Evolutionary conservation across 805 yeast genomes (phyloP).

Genomic region (Ogataea zsoltii): DNA sequence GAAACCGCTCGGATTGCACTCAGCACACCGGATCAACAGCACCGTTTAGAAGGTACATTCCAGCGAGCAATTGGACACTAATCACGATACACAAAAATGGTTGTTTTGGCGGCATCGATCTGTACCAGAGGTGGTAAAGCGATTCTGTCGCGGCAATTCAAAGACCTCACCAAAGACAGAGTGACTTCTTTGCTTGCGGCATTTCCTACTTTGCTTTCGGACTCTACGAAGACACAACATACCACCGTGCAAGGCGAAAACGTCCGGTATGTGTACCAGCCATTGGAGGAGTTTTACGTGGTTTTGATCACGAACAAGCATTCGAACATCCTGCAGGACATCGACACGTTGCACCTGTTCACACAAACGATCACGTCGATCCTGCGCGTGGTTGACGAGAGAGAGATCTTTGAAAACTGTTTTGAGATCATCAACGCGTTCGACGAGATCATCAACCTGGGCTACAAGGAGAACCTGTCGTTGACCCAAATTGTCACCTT

Average conservation of each 20-base stretch:
- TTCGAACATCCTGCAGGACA: conserved; percentile 91
- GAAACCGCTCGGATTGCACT: too few relatives aligned
- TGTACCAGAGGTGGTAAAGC: conserved; percentile 94
- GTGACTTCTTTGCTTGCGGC: conserved; percentile 83
- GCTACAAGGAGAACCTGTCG: conserved; percentile 85
- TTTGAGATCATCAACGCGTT: conserved; percentile 90
- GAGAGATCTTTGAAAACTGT: conserved; percentile 79
- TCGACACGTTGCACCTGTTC: conserved; percentile 85
- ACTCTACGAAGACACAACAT: conserved; percentile 71
- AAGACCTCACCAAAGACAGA: conserved; percentile 79
- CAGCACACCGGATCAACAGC: too few relatives aligned
- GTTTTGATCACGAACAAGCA: conserved; percentile 88
- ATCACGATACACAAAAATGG: conserved; percentile 42
- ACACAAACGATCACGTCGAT: conserved; percentile 77
- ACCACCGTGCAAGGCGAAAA: conserved; percentile 92
- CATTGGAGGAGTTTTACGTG: conserved; percentile 89
- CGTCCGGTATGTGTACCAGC: conserved; percentile 93
- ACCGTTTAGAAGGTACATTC: not conserved
- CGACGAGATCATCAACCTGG: conserved; percentile 89
- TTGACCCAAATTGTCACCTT: conserved; percentile 81
- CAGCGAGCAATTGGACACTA: not conserved
- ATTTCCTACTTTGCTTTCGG: conserved; percentile 77
- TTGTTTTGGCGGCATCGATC: conserved; percentile 88
- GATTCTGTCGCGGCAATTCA: conserved; percentile 87
- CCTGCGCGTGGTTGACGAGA: conserved; percentile 72